Conservation (phyloP, 73 alveolate species). For the Halteria grandinella region DNA sequence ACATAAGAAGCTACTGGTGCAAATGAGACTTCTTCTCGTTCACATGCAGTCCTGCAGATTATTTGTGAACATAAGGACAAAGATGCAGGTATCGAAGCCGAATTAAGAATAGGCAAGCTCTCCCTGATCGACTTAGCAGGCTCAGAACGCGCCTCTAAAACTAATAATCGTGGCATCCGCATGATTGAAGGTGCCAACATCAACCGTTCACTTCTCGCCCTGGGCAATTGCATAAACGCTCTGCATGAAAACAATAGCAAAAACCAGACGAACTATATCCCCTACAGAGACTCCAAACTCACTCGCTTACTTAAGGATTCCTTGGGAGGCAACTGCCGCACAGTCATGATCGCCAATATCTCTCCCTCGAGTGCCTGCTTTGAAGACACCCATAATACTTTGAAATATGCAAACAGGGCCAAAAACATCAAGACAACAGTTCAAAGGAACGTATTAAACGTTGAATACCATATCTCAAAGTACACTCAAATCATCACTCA, state of each 20-base stretch:
- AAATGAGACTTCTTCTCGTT: constrained; percentile 84
- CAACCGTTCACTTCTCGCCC: constrained; percentile 93
- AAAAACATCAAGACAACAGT: constrained; percentile 97
- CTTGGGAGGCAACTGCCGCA: constrained; percentile 99
- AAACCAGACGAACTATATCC: constrained; percentile 84
- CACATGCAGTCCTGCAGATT: constrained; percentile 87
- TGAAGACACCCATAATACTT: constrained; percentile 99
- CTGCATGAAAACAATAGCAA: constrained; percentile 91
- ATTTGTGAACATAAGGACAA: constrained; percentile 87
- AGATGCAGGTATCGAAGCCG: constrained; percentile 84
- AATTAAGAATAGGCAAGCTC: constrained; percentile 90
- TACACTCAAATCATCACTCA: constrained; percentile 93
- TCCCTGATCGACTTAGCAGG: constrained; percentile 99
- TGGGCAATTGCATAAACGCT: constrained; percentile 99
- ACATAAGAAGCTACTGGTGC: constrained; percentile 94
- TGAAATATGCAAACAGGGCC: constrained; percentile 99
- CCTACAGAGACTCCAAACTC: constrained; percentile 98
- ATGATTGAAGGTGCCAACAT: constrained; percentile 99
- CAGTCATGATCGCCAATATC: constrained; percentile 99
- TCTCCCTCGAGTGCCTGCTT: constrained; percentile 88
- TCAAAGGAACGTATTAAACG: constrained; percentile 92
- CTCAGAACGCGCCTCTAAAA: constrained; percentile 94
- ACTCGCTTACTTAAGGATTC: constrained; percentile 98
- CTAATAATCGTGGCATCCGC: constrained; percentile 97
- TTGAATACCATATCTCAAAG: constrained; percentile 96